A percentile compares a stretch with the other conserved stretches of the same genome.
phyloP scores from a whole-genome alignment of 768 basidiomycete species.

The Cystobasidium tubakii region DNA sequence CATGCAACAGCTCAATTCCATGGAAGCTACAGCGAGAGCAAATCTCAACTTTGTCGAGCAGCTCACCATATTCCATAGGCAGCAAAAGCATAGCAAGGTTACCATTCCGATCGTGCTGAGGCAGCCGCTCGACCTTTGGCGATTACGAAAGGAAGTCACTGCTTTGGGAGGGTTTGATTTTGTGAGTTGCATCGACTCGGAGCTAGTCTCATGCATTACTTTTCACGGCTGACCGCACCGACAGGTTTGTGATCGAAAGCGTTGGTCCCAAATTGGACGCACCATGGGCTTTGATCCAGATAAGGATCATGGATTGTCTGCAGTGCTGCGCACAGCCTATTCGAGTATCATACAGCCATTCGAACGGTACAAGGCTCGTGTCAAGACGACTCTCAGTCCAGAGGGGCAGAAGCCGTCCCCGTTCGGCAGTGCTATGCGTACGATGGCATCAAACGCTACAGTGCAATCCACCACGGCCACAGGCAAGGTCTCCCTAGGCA shows the following conservation, averaged over 20 bases:
- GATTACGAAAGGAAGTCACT: conserved; percentile 65
- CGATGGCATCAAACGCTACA: background rate
- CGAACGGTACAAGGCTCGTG: conserved; percentile 62
- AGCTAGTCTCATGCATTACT: too few relatives aligned
- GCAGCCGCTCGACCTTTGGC: conserved; percentile 87
- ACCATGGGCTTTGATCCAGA: conserved; percentile 74
- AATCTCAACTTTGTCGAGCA: conserved; percentile 97
- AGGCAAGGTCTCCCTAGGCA: background rate
- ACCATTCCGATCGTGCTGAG: conserved; percentile 91
- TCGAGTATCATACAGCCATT: conserved; percentile 89
- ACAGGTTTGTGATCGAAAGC: conserved; percentile 74
- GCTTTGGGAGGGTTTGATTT: conserved; percentile 79
- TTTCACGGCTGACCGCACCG: conserved; percentile 37
- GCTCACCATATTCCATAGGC: conserved; percentile 90
- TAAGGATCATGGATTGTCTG: conserved; percentile 62
- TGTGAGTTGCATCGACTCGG: too few relatives aligned
- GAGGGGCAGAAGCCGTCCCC: background rate
- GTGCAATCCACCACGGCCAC: background rate
- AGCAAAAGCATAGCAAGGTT: conserved; percentile 70
- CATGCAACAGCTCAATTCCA: conserved; percentile 86
- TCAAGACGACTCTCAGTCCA: conserved; percentile 13
- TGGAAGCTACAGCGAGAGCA: conserved; percentile 92
- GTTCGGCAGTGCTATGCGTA: background rate
- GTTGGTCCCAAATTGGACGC: conserved; percentile 81
- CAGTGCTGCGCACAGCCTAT: conserved; percentile 85